These are phyloP conservation scores for Pichia sp. DNA, from an alignment of 1,139 yeast genomes.

Conservation along the genomic window DNA sequence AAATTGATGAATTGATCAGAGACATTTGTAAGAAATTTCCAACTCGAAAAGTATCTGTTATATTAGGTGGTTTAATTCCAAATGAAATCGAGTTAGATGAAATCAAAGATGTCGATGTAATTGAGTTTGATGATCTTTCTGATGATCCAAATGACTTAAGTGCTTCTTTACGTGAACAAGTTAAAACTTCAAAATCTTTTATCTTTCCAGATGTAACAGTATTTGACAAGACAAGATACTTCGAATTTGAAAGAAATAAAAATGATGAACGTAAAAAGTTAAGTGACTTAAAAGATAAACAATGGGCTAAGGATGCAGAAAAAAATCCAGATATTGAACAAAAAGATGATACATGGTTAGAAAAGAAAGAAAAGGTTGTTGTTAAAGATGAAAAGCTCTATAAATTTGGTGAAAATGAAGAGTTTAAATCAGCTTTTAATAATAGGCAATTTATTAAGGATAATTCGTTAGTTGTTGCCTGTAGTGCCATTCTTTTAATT, in stretches of 20 bases:
- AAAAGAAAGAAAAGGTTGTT: constrained; percentile 18
- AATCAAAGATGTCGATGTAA: constrained; percentile 12
- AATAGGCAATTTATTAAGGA: constrained; percentile 23
- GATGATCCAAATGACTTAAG: constrained; percentile 26
- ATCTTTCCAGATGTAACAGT: constrained; percentile 42
- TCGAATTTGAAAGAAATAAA: constrained; percentile 53
- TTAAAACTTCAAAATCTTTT: constrained; percentile 23
- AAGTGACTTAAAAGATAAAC: constrained; percentile 12
- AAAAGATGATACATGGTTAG: constrained; percentile 29
- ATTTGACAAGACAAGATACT: constrained; percentile 39
- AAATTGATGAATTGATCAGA: constrained; percentile 45
- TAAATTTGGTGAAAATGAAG: constrained; percentile 24
- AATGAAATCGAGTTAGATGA: constrained; percentile 16
- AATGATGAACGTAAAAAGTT: constrained; percentile 25
- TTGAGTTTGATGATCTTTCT: constrained; percentile 31
- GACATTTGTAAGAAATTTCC: constrained; percentile 57
- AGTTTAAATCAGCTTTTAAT: constrained; percentile 15
- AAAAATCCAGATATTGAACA: constrained; percentile 7
- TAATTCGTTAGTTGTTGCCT: constrained; percentile 22
- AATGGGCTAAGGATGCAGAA: constrained; percentile 25
- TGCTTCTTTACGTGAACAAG: constrained; percentile 11
- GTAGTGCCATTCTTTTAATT: constrained; percentile 12
- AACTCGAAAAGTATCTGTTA: constrained; percentile 52
- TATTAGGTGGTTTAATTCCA: constrained; percentile 38
- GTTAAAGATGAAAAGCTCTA: constrained; percentile 17